A percentile compares a stretch with the other conserved stretches of the same genome.
Conservation (phyloP, 768 basidiomycete species). For the Pulveroboletus sp. region DNA sequence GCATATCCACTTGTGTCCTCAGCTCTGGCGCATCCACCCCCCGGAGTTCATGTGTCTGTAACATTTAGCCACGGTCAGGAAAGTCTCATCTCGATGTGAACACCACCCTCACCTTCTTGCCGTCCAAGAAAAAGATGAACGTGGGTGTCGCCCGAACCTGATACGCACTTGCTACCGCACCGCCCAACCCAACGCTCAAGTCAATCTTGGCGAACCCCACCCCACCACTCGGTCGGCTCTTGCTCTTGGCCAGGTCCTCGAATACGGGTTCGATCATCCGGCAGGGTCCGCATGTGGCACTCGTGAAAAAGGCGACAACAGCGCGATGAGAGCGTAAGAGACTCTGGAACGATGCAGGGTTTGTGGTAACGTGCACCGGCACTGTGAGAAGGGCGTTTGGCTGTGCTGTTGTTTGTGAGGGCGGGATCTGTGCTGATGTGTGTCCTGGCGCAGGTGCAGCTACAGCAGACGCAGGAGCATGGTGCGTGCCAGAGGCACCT, state of each 20-base stretch:
- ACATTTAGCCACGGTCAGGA: background rate
- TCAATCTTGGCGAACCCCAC: conserved; percentile 85
- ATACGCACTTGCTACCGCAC: conserved; percentile 55
- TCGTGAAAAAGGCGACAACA: conserved; percentile 79
- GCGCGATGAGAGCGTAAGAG: conserved; percentile 64
- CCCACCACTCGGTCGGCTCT: conserved; percentile 41
- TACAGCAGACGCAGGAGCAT: background rate
- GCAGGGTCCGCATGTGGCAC: conserved; percentile 72
- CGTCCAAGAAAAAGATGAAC: conserved; percentile 82
- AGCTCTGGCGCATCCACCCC: conserved; percentile 70
- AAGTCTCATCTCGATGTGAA: background rate
- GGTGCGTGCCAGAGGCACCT: background rate
- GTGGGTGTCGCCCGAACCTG: conserved; percentile 78
- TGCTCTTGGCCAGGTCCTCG: conserved; percentile 67
- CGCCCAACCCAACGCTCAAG: conserved; percentile 62
- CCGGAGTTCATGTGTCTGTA: conserved; percentile 62
- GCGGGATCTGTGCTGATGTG: conserved; percentile 14
- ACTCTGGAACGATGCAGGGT: conserved; percentile 64
- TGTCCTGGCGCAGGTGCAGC: conserved; percentile 7
- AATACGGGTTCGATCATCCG: conserved; percentile 80
- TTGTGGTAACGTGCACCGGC: conserved; percentile 70
- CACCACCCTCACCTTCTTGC: conserved; percentile 50
- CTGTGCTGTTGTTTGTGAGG: conserved; percentile 12
- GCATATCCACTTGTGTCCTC: conserved; percentile 64
- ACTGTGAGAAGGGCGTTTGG: conserved; percentile 47